Evolutionary conservation across 2,329 filamentous ascomycete genomes (phyloP), one percentile per base, ranked within the genome.

Genomic region (Xylariaceae sp.): DNA sequence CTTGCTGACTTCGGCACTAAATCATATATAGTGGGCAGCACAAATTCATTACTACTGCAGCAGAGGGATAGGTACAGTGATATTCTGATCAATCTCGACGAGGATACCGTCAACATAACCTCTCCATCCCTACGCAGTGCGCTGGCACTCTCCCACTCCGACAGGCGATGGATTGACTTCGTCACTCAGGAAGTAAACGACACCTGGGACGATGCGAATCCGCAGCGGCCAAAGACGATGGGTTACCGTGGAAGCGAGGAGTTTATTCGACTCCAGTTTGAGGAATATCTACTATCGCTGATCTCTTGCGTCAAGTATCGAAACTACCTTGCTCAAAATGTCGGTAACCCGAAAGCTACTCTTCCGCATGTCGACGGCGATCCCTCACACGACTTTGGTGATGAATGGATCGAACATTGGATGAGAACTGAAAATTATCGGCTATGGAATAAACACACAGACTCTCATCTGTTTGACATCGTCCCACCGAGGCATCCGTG

Each of bases 61-160:
- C 94, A 99, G 69, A 95, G 86, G 70, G 92, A 99, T 68, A 85
- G 91, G 42, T 97, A 99, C 70, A 95, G 91, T 70, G 94, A 99
- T 67, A 90, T 97, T 34, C 79, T 99, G 56, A 91, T 99, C 68
- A 96, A 99, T 68, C 84, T 99, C 18, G 94, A 99, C 69, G 92
- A 96, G 59, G 83, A 87, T 61, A 88, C 83, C 2, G 85, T 97
- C 63, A 92, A 84, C 64, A 89, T 96, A 59, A 88, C 87, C 0
- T 95, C 91, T 0, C 75, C 87, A 1, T 88, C 89, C 5, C 77
- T 99, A 13, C 85, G 87, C 46, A 74, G 79, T 36, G 91, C 91
- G 1, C 77, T 97, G 5, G 72, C 82, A 0, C 81, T 99, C 2
- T 94, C 94, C 0, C 85, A 85, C 9, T 88, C 94, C 0, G 94